Base-by-base conservation (phyloP, 2,329 filamentous ascomycete genomes). In the Stagonosporopsis chrysanthemi region DNA sequence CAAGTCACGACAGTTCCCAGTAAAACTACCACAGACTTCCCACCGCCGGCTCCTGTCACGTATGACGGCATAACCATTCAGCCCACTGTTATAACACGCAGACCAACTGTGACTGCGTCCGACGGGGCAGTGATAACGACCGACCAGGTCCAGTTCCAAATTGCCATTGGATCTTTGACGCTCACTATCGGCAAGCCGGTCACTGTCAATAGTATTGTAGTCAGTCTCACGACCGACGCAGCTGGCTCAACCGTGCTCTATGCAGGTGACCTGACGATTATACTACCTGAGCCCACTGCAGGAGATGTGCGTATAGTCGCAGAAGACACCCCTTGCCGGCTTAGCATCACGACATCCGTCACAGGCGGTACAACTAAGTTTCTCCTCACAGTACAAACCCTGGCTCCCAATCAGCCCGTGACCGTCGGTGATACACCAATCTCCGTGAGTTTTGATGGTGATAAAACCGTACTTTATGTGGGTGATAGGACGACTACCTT, bases 371-470 rank as follows among this genome's bases (percentile, higher is more conserved):
- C 62, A 1, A 67, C 60, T 2, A 38, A 61, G 11, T 52, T 46
- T 58, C 61, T 67, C 19, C 35, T 68, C 23, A 56, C 39, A n/a
- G 60, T 55, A 15, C 62, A 68, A 31, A 68, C 66, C 6, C 61
- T 68, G 17, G 50, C 55, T 17, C 62, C 64, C 24, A 61, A 53
- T 8, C 62, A 62, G 33, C 58, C 63, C 1, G 52, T 67, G 22
- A 68, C 60, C 3, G 31, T 68, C 11, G 44, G 58, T 4, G 58
- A 57, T 8, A 61, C 55, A 2, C 39, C 54, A 6, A 61, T 68
- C 2, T 67, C 56, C 0, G 62, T 68, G n/a, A 43, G 31, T 8
- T 51, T 48, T 14, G 46, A 36, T 14, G 39, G 41, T 24, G 54
- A 48, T 7, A 31, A n/a, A 0, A 68, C 61, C 5, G 43, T 68